Evolutionary conservation across 2,329 filamentous ascomycete species (phyloP), one percentile per base, ranked within the genome.

Genomic region (Mycosphaerelloides madeirae): DNA sequence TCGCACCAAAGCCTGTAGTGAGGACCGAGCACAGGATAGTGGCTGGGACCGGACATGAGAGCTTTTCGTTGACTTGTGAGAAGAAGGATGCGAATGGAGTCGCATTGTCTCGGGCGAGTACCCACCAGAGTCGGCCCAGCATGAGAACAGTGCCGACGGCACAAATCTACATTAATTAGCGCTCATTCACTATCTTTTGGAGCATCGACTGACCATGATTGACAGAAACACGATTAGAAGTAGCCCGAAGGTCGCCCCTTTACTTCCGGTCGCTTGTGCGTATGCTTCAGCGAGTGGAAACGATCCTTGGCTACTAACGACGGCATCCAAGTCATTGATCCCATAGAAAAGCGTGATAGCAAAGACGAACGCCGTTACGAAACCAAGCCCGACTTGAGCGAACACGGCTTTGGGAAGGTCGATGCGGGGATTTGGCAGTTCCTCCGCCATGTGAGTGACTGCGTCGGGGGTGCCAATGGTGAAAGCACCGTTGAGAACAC

Each of bases 41-140:
- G 1, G 80, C 71, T 44, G 76, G 74, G 46, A 83, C 67, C 0
- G 80, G 80, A 56, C 79, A 81, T 42, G 78, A 77, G 44, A 79
- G 72, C 1, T 52, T 64, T 49, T 71, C 67, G 59, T 76, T 73
- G 53, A 83, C 78, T 14, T 57, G 62, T n/a, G 72, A 67, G 46
- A 82, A 75, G 62, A 77, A 66, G 9, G 56, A 44, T 1, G 73
- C 69, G 56, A 80, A 76, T 0, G 80, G 80, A 2, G 80, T 79
- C 2, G 79, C 79, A 31, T 76, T 74, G 59, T 83, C 80, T 25
- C 80, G 75, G 29, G 79, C 76, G 14, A 79, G 63, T 1, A 72
- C 69, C 76, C 76, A 78, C 62, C 28, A 70, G 63, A 59, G 53
- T 15, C 64, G 59, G n/a, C 61, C 57, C 22, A 62, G 52, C 60